phyloP scores from a whole-genome alignment of 352 stramenopile species.

The Phytophthora sojae region DNA sequence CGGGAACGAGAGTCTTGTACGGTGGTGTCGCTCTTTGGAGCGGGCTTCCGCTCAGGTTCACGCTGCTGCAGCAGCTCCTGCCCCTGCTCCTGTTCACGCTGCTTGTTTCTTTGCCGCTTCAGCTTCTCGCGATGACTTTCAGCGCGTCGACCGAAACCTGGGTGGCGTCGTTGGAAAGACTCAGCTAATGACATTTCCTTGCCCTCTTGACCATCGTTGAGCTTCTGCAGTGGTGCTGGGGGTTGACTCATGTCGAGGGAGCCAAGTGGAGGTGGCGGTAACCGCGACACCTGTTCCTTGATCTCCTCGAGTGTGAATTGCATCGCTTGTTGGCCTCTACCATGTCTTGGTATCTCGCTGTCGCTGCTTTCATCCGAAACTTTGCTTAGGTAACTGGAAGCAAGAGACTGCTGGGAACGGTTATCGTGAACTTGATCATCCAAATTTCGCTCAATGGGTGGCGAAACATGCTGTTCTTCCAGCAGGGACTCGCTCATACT shows the following conservation, averaged over 20 bases:
- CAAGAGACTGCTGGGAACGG: neutral
- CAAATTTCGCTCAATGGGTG: conserved; percentile 1
- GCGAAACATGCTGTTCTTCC: conserved; percentile 12
- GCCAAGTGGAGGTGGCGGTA: conserved; percentile 49
- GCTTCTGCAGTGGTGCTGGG: conserved; percentile 35
- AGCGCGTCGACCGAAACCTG: conserved; percentile 54
- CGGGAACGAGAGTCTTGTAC: neutral
- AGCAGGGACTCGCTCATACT: conserved; percentile 23
- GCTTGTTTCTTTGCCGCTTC: conserved; percentile 41
- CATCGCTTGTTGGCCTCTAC: neutral
- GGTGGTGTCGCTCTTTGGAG: neutral
- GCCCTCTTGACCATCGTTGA: conserved; percentile 8
- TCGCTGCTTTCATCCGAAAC: conserved; percentile 16
- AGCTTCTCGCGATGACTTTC: conserved; percentile 36
- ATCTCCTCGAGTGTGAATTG: conserved; percentile 32
- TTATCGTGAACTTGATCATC: neutral
- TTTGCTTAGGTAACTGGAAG: conserved; percentile 1
- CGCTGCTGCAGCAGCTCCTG: conserved; percentile 18
- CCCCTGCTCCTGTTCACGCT: conserved; percentile 30
- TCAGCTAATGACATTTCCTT: conserved; percentile 57
- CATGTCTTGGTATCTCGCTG: neutral
- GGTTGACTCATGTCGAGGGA: conserved; percentile 61
- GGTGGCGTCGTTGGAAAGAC: conserved; percentile 65
- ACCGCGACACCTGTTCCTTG: conserved; percentile 28
- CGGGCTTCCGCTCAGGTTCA: neutral